These are phyloP conservation scores for Thalassiosira exigua DNA, from an alignment of 352 stramenopile species.

Conservation along the genomic window DNA sequence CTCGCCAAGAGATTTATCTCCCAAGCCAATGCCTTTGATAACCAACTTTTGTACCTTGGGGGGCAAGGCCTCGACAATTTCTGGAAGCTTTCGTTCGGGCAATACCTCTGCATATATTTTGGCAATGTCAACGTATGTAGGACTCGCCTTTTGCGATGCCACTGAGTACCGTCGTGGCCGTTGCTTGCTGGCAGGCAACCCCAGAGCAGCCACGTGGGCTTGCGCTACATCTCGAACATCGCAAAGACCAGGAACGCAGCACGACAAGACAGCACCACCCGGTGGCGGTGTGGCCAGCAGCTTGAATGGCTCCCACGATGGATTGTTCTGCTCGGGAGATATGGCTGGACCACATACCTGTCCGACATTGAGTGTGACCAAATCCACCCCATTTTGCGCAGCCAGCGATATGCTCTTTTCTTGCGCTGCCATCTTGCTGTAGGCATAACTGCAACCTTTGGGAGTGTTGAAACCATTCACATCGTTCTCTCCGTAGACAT, in stretches of 20 bases:
- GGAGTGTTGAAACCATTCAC: slow-evolving; percentile 16
- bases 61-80: slow-evolving; percentile 8
- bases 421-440: slow-evolving; percentile 2
- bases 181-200: background rate
- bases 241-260: background rate
- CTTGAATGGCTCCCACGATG: slow-evolving; percentile 14
- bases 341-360: slow-evolving; percentile 10
- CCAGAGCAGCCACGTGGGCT: background rate
- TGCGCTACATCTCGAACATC: slow-evolving; percentile 3
- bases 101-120: slow-evolving; percentile 4
- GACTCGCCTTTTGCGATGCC: background rate
- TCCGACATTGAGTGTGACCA: slow-evolving; percentile 14
- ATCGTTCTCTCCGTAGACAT: slow-evolving; percentile 6
- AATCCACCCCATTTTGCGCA: slow-evolving; percentile 1
- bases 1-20: slow-evolving; percentile 4
- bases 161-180: background rate
- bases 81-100: background rate
- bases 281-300: slow-evolving; percentile 5
- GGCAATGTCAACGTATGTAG: background rate
- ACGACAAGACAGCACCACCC: slow-evolving; percentile 5
- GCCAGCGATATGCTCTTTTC: slow-evolving; percentile 5
- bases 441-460: slow-evolving; percentile 5
- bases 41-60: slow-evolving; percentile 3
- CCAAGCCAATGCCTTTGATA: slow-evolving; percentile 5
- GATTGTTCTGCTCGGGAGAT: slow-evolving; percentile 7